Evolutionary conservation across 2,329 filamentous ascomycete genomes (phyloP), one percentile per base, ranked within the genome.

Genomic region (Alternaria consortialis): DNA sequence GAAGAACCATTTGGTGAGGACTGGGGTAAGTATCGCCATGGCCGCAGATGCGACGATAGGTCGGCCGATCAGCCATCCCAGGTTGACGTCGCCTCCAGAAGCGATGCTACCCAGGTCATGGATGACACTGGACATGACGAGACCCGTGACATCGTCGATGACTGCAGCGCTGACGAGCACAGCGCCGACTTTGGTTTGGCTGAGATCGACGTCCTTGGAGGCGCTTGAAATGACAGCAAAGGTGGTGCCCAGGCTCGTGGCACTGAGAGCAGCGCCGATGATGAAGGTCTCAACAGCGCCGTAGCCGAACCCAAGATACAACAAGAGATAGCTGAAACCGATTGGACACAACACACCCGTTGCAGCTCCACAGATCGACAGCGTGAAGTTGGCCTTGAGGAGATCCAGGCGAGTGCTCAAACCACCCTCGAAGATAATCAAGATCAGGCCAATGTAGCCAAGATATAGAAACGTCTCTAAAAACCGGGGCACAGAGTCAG

Each of bases 391-490:
- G 32, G 79, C 74, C 65, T 80, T 79, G 9, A 84, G 73, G 1
- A 84, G 74, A 63, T 84, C 83, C 3, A 84, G 67, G 0, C 82
- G 80, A 31, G 82, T 76, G 9, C 79, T 78, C 15, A 85, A 72
- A 1, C 83, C 82, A n/a, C 83, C 83, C 73, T 84, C 81, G 57
- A 84, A 84, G 40, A 84, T 84, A 57, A 85, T 83, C 39, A 85
- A 68, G 46, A 85, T 81, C 44, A 84, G 68, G 2, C 83, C 83
- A 17, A 84, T 71, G 65, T 84, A 84, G 20, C 83, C 83, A 23
- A 84, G 63, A 2, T 76, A 77, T 5, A 84, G 70, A 56, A 84
- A 84, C 27, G 63, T 62, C 36, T 67, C 58, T 53, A 47, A 23
- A 43, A 17, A 29, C 29, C 36, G 23, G 56, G 56, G 43, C 25